A percentile compares a stretch with the other conserved stretches of the same genome.
Conservation (phyloP, 2,329 filamentous ascomycete genomes). For the Xylariales sp. region DNA sequence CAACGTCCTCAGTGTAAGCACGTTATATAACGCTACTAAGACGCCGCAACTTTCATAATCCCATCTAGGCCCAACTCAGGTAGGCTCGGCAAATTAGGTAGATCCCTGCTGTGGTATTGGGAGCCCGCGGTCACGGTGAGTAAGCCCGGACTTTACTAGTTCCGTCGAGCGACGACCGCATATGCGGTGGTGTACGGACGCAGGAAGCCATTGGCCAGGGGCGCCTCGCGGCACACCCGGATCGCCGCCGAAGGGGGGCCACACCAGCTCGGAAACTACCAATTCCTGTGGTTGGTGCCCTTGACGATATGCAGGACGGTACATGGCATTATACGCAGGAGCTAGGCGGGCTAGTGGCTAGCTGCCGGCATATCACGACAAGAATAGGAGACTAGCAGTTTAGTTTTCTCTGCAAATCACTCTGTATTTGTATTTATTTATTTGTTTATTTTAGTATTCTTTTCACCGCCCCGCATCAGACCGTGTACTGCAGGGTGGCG, state of each 20-base stretch:
- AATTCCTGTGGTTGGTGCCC: background rate
- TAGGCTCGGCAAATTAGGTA: no score
- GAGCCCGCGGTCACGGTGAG: background rate
- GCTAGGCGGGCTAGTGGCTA: background rate
- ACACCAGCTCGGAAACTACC: background rate
- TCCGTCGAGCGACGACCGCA: background rate
- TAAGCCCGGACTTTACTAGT: slow-evolving; percentile 7
- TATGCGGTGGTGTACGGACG: background rate
- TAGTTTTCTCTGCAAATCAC: background rate
- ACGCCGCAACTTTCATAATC: no score
- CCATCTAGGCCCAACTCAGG: no score
- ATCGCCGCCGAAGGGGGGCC: background rate
- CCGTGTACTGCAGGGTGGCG: background rate
- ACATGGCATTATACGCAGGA: no score
- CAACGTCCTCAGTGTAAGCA: no score
- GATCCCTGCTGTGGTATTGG: background rate
- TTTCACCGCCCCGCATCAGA: slow-evolving; percentile 1
- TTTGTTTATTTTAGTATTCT: no score
- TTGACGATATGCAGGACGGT: background rate
- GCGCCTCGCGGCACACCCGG: background rate
- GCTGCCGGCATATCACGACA: background rate
- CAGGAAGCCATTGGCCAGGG: no score
- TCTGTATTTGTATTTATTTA: background rate
- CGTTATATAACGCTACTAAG: background rate
- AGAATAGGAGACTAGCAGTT: background rate